Conservation (phyloP, 2,329 filamentous ascomycete species). For the Paecilomyces dactylethromorphus region DNA sequence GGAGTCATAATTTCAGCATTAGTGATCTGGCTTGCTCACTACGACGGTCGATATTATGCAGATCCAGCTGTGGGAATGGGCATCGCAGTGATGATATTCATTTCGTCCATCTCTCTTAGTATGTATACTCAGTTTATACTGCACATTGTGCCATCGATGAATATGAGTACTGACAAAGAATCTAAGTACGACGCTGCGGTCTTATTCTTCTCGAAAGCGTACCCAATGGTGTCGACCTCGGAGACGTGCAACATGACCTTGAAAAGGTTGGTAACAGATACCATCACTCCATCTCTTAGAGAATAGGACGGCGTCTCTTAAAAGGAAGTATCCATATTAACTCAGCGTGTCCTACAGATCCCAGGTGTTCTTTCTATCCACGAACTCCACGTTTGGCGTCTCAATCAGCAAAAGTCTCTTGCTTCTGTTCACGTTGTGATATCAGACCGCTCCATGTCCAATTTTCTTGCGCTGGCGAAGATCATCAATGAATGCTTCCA, state of each 20-base stretch:
- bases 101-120: slow-evolving; percentile 55
- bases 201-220: slow-evolving; percentile 62
- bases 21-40: slow-evolving; percentile 60
- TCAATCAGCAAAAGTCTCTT: slow-evolving; percentile 63
- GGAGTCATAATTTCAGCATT: slow-evolving; percentile 65
- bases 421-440: slow-evolving; percentile 65
- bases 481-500: slow-evolving; percentile 64
- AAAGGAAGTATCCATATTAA: not conserved
- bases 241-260: slow-evolving; percentile 62
- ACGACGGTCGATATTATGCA: slow-evolving; percentile 58
- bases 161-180: not conserved
- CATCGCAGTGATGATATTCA: slow-evolving; percentile 66
- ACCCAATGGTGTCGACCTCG: slow-evolving; percentile 52
- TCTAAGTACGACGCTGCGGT: slow-evolving; percentile 37
- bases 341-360: slow-evolving; percentile 41
- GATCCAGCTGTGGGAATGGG: slow-evolving; percentile 64
- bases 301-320: not conserved
- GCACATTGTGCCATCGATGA: not conserved
- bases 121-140: not conserved
- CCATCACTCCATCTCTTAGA: not conserved
- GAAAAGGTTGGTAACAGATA: slow-evolving; percentile 45
- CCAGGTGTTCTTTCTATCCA: slow-evolving; percentile 61
- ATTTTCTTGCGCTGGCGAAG: slow-evolving; percentile 56
- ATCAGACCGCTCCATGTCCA: slow-evolving; percentile 47
- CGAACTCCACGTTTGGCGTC: slow-evolving; percentile 67